Conservation (phyloP, 345 rosid species). For the Rhodamnia argentea region DNA sequence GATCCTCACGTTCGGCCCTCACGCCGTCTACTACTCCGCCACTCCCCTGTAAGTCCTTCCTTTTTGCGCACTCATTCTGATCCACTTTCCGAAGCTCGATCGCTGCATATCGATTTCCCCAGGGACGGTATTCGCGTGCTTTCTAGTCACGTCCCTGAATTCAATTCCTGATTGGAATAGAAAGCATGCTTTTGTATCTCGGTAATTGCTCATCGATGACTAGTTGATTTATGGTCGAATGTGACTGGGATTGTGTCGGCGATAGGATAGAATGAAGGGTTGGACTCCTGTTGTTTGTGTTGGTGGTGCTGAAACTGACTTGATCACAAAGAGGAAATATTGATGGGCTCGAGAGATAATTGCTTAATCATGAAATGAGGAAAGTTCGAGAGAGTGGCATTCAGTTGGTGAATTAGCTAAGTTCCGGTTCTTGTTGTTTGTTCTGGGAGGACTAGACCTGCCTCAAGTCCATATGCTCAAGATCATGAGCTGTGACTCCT, state of each 20-base stretch:
- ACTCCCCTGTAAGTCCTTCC: constrained; percentile 60
- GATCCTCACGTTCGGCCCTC: constrained; percentile 95
- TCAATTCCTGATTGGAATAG: neutral
- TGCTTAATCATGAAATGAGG: neutral
- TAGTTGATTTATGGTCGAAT: neutral
- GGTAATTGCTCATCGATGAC: neutral
- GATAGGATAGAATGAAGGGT: neutral
- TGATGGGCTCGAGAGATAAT: neutral
- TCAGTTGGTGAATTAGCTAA: neutral
- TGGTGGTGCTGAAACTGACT: neutral
- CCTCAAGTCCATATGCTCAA: neutral
- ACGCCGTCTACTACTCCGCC: constrained; percentile 98
- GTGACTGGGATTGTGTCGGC: neutral
- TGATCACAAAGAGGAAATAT: neutral
- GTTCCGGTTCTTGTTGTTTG: neutral
- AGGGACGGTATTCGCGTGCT: neutral
- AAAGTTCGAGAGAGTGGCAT: neutral
- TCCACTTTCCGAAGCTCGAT: neutral
- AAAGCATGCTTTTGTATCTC: neutral
- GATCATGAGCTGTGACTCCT: neutral
- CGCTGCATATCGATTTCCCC: neutral
- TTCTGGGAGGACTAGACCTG: neutral
- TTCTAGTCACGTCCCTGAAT: neutral
- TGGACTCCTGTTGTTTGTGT: neutral
- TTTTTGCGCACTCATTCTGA: neutral